phyloP scores from a whole-genome alignment of 2,329 filamentous ascomycete genomes.

The Curvularia sp. region DNA sequence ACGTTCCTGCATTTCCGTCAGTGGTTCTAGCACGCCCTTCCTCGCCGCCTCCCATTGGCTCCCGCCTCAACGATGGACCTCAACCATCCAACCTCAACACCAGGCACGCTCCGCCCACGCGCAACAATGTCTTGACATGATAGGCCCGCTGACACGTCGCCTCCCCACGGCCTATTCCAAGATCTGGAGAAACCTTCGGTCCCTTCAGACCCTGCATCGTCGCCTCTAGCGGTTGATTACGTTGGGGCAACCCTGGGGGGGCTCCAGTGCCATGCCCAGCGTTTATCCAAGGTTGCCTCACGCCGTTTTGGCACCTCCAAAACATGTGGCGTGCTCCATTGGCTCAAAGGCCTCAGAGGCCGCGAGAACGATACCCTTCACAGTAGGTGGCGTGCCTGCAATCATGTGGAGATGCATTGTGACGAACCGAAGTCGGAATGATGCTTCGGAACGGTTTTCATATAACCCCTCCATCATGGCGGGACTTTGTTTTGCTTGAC shows the following conservation, averaged over 20 bases:
- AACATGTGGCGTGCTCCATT: slow-evolving; percentile 48
- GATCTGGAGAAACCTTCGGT: slow-evolving; percentile 41
- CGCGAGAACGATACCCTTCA: slow-evolving; percentile 23
- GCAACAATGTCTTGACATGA: slow-evolving; percentile 36
- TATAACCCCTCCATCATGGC: slow-evolving; percentile 37
- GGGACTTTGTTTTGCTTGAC: slow-evolving; percentile 19
- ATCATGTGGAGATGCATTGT: slow-evolving; percentile 45
- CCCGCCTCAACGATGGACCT: slow-evolving; percentile 25
- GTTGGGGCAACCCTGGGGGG: slow-evolving; percentile 20
- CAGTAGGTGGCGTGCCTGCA: slow-evolving; percentile 30
- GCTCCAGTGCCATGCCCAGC: slow-evolving; percentile 23
- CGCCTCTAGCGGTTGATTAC: slow-evolving; percentile 37
- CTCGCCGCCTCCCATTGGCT: slow-evolving; percentile 40
- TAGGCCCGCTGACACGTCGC: slow-evolving; percentile 33
- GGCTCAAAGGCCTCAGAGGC: slow-evolving; percentile 32
- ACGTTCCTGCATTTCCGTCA: slow-evolving; percentile 39
- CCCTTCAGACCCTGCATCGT: slow-evolving; percentile 42
- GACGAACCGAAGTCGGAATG: slow-evolving; percentile 48
- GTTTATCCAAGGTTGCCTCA: slow-evolving; percentile 22
- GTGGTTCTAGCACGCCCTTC: slow-evolving; percentile 38
- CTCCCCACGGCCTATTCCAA: slow-evolving; percentile 17
- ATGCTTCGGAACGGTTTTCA: slow-evolving; percentile 42
- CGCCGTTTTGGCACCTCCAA: slow-evolving; percentile 31
- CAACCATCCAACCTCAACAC: slow-evolving; percentile 46
- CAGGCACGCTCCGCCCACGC: slow-evolving; percentile 42